Evolutionary conservation across 148 eudicot species (phyloP).

Genomic region (Arctostaphylos glauca): DNA sequence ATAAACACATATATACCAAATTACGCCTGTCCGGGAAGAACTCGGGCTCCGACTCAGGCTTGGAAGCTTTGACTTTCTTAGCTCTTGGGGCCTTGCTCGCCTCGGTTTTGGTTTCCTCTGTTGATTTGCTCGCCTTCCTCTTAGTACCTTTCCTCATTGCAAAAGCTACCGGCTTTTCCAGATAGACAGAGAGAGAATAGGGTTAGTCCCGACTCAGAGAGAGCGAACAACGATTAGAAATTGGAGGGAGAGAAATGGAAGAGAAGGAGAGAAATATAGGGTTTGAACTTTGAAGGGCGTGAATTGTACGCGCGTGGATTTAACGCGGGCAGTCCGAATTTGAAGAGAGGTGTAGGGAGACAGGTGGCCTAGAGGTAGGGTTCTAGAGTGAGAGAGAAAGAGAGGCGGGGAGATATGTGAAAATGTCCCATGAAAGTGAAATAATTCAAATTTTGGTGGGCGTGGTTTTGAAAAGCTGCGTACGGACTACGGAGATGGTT

Average conservation of each 20-base stretch:
- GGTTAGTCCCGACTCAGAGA: neutral
- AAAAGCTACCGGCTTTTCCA: neutral
- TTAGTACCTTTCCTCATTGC: slow-evolving; percentile 48
- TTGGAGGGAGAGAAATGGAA: neutral
- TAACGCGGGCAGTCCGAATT: slow-evolving; percentile 19
- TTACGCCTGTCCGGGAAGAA: slow-evolving; percentile 75
- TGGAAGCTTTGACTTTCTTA: slow-evolving; percentile 33
- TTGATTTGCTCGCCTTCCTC: slow-evolving; percentile 37
- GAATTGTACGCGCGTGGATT: slow-evolving; percentile 11
- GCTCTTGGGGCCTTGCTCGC: slow-evolving; percentile 22
- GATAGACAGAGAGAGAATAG: neutral
- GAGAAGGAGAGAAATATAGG: neutral
- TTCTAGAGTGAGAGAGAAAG: neutral
- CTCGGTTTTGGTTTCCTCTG: slow-evolving; percentile 6
- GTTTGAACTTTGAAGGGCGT: neutral
- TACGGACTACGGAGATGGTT: no score
- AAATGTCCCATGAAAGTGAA: neutral
- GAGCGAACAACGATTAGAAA: no score
- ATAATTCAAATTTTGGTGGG: neutral
- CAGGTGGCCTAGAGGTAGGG: neutral
- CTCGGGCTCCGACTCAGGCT: slow-evolving; percentile 56
- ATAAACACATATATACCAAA: slow-evolving; percentile 41
- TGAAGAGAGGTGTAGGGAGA: neutral
- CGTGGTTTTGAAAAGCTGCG: no score
- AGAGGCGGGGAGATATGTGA: neutral